Evolutionary conservation across 176 grass and related monocot species (phyloP), one percentile per base, ranked within the genome.

Genomic region (Oryza glumipatula): DNA sequence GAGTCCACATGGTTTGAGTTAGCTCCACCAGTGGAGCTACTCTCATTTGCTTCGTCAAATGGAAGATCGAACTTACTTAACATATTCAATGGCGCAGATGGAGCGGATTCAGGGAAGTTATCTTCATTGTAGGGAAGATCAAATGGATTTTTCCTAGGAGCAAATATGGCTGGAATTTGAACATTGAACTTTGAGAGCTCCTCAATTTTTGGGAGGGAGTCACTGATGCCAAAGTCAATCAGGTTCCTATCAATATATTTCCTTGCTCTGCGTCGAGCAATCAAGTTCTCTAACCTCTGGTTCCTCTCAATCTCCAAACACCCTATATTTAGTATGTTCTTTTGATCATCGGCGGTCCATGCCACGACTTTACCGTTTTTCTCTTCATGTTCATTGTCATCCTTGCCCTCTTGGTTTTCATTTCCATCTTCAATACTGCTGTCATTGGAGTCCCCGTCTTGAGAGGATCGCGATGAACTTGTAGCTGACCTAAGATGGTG

Each of bases 301-400:
- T 92, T 92, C 56, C 90, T 88, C 73, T 92, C 90, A 61, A 92
- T 83, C 70, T 89, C 83, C 54, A 88, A 76, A 49, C 77, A 79
- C 65, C 83, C 82, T 15, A 92, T 82, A 47, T 88, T 86, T 45
- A 88, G 64, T 43, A 89, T 88, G 76, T 80, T 89, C 65, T 89
- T 92, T 47, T 92, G 86, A 79, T 92, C 90, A 54, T 88, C 90
- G 10, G 86, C 86, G 33, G 90, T 92, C 90, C 86, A 92, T 86
- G 79, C 73, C 4, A 92, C 43, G 71, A 65, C 68, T 86, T 80
- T 86, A 52, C 9, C 61, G 51, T 65, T 69, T 79, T 83, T 89
- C 63, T 74, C 33, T 35, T 71, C 70, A 3, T 22, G 6, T n/a
- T 48, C 9, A 0, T 65, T 82, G 11, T 49, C 83, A 22, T 56